Evolutionary conservation across 208 protist species (phyloP).

Genomic region (Herpetomonas tarakana): DNA sequence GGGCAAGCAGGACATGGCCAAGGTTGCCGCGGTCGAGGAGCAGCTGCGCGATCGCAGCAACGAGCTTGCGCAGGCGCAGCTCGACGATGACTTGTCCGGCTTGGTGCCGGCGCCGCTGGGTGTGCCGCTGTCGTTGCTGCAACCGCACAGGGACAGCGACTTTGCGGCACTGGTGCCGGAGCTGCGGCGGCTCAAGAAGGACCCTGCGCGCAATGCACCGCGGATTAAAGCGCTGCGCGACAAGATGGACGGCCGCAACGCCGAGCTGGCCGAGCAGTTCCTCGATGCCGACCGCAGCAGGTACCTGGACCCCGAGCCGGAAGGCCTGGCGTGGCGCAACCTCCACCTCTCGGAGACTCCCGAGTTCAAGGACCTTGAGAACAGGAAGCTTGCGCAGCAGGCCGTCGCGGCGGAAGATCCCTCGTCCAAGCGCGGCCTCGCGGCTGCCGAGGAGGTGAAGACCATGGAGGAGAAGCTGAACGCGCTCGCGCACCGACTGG

Average conservation of each 20-base stretch:
- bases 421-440: slow-evolving; percentile 9
- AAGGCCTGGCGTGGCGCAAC: slow-evolving; percentile 39
- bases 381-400: slow-evolving; percentile 34
- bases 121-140: slow-evolving; percentile 66
- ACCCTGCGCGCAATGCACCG: slow-evolving; percentile 46
- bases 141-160: slow-evolving; percentile 45
- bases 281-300: slow-evolving; percentile 45
- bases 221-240: slow-evolving; percentile 38
- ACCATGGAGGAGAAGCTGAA: slow-evolving; percentile 58
- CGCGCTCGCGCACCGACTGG: slow-evolving; percentile 43
- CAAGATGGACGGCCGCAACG: slow-evolving; percentile 37
- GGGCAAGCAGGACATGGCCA: slow-evolving; percentile 13
- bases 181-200: slow-evolving; percentile 61
- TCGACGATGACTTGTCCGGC: slow-evolving; percentile 41
- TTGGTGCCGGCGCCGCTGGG: slow-evolving; percentile 51
- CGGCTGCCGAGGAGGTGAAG: slow-evolving; percentile 19
- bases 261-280: slow-evolving; percentile 53
- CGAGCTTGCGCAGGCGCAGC: slow-evolving; percentile 53
- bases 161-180: slow-evolving; percentile 52
- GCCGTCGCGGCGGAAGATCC: slow-evolving; percentile 22
- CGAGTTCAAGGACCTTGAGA: slow-evolving; percentile 58
- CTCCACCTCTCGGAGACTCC: slow-evolving; percentile 52
- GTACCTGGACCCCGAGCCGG: slow-evolving; percentile 58
- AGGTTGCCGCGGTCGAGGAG: slow-evolving; percentile 44
- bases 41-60: slow-evolving; percentile 42